Evolutionary conservation across 2,329 filamentous ascomycete genomes (phyloP).

Genomic region (Hypoxylon sp.): DNA sequence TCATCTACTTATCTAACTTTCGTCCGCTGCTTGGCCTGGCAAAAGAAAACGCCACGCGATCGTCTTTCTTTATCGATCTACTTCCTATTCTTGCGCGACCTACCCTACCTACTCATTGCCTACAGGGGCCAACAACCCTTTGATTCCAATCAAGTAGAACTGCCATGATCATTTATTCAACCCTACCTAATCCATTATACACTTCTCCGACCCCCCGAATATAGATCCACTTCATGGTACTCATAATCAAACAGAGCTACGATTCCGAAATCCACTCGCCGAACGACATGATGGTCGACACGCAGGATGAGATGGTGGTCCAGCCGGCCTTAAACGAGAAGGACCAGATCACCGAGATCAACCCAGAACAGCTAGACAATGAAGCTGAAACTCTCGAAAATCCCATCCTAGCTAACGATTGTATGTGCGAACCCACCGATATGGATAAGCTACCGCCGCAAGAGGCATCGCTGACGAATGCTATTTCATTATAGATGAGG

Average conservation of each 20-base stretch:
- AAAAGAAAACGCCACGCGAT: slow-evolving; percentile 40
- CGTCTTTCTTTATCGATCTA: slow-evolving; percentile 35
- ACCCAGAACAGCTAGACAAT: slow-evolving; percentile 66
- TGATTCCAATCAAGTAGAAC: slow-evolving; percentile 16
- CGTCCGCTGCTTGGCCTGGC: slow-evolving; percentile 5
- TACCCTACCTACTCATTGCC: slow-evolving; percentile 9
- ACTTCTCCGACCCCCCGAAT: slow-evolving; percentile 4
- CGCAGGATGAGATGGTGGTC: slow-evolving; percentile 68
- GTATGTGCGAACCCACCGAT: slow-evolving; percentile 58
- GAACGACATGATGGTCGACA: slow-evolving; percentile 70
- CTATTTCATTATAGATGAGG: slow-evolving; percentile 72
- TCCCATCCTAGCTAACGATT: slow-evolving; percentile 66
- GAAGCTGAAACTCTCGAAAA: slow-evolving; percentile 65
- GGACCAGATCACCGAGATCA: slow-evolving; percentile 68
- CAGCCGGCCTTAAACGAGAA: slow-evolving; percentile 63
- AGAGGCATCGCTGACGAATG: slow-evolving; percentile 47
- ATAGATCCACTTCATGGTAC: slow-evolving; percentile 39
- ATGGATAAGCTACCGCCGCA: slow-evolving; percentile 4
- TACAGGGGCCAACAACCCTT: slow-evolving; percentile 19
- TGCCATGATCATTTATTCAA: slow-evolving; percentile 26
- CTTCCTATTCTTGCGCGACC: slow-evolving; percentile 28
- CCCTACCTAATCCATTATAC: slow-evolving; percentile 19
- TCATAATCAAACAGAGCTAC: slow-evolving; percentile 61
- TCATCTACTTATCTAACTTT: slow-evolving; percentile 7
- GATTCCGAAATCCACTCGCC: slow-evolving; percentile 67